Base-by-base conservation (phyloP, 192 early-diverging fungal species). In the Coemansia sp. region DNA sequence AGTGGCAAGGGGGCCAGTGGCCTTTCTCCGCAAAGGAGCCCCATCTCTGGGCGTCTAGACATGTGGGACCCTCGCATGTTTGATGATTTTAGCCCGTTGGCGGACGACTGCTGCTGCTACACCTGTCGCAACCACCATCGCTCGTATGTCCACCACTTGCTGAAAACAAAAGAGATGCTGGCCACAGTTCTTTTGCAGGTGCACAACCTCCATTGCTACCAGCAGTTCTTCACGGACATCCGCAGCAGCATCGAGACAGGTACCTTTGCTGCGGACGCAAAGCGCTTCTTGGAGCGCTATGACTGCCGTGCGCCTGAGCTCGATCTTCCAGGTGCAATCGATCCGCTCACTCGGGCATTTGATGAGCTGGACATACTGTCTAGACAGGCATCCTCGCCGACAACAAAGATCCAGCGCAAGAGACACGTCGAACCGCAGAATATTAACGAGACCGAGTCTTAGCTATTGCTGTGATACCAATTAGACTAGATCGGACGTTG, bases 121-220 rank as follows among this genome's bases (percentile, higher is more conserved):
- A 75, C 89, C 19, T 92, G 91, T 65, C 78, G 71, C 48, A 75
- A 69, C 48, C 86, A 92, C 76, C 84, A 87, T 34, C 84, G 89
- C 43, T 85, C 90, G 9, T 93, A 91, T 65, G 77, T 91, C 52
- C 86, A 90, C 71, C 91, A 93, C 52, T 79, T 93, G 56, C 65
- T 90, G 49, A 82, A 74, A 40, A 81, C 90, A 14, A 86, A 87
- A 42, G 91, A 93, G 72, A 93, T 93, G 91, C 76, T 93, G 45
- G 90, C 84, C 17, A 84, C 84, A 0, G 89, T 93, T 17, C 74
- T 93, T 35, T 75, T 93, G 41, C 89, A 90, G 85, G 81, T 70
- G 36, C 83, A 84, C 70, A 84, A 84, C 61, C 65, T 78, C 48
- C 69, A 75, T 61, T 67, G 63, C 34, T 82, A 70, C 54, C 60